Base-by-base conservation (phyloP, 108 stramenopile species). In the Nitzschia inconspicua region DNA sequence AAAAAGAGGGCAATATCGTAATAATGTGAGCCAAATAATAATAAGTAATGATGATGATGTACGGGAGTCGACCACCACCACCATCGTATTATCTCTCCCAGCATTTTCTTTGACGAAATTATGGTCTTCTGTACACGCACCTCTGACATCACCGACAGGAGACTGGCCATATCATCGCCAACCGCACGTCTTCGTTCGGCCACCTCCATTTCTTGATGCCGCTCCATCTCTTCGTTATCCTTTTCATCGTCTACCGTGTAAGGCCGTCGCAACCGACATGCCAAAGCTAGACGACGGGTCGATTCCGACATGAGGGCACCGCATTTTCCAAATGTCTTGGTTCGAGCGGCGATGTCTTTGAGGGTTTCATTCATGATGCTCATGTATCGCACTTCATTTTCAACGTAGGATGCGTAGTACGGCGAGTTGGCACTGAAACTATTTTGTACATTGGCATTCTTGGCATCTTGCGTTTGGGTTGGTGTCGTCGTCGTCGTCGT, bases 361-460 rank as follows among this genome's bases (percentile, higher is more conserved):
- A 94, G 44, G 0, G 92, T 78, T 16, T 90, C 78, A 14, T 73
- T 66, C 57, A 94, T 55, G 8, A 88, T 70, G 10, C 65, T 34
- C 25, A 94, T 75, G 37, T 79, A 79, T 22, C 79, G 77, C 75
- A 88, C 64, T 67, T 94, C 88, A 30, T 79, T 74, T 19, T 88
- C 84, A 25, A 88, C 83, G 67, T 88, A 94, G 26, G 83, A 75
- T 36, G 72, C 66, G 54, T 83, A 89, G 62, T 94, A 94, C 0
- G 92, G 92, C 31, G 86, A 88, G 53, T 88, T 86, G 19, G 89
- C 89, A 11, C 86, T 88, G 69, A 94, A 94, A 46, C 70, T 73
- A 37, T 69, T 65, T 28, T 70, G 69, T 20, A 46, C 44, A 35
- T 72, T 44, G 4, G 53, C 53, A 32, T 54, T 54, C n/a, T n/a